Base-by-base conservation (phyloP, 139 green algal genomes). In the Picochlorum sp. region DNA sequence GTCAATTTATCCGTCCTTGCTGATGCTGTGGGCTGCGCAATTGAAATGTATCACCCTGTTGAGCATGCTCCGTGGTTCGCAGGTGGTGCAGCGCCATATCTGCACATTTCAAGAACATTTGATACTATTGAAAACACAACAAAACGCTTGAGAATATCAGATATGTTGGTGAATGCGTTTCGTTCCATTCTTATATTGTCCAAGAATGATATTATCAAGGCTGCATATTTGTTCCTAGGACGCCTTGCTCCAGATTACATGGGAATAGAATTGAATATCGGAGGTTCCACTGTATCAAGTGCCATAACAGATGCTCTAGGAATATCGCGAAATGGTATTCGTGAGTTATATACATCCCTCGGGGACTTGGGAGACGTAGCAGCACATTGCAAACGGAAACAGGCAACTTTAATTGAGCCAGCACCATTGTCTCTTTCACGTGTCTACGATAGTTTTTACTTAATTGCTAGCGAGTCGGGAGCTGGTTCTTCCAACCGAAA, bases 321-420 rank as follows among this genome's bases (percentile, higher is more conserved):
- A 6, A 62, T 81, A 6, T 65, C 45, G 13, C 35, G 58, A 9
- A 52, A 37, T 8, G 73, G 68, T 18, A 62, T 95, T 60, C 69
- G 73, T 12, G 59, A 81, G 35, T 53, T 96, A 70, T 91, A 96
- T 63, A 64, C 52, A 3, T 9, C 73, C 25, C 31, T 80, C 7
- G 88, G 88, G 0, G 88, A 96, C 52, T 50, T 94, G 30, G 88
- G 88, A 0, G 86, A 95, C 61, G 82, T 92, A 26, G 85, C 84
- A 0, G 72, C 86, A 67, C 74, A 71, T 5, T 86, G 75, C 50
- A 73, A 77, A 20, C 62, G 70, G 35, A 83, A 59, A 10, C 86
- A 94, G 72, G 54, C 63, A 41, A 68, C 67, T 35, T 76, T 96
- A 35, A 29, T 65, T 4, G n/a, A 44, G 22, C 83, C 75, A 2